These are phyloP conservation scores for Actinidia polygama DNA, from an alignment of 179 eudicot species.

Conservation along the genomic window DNA sequence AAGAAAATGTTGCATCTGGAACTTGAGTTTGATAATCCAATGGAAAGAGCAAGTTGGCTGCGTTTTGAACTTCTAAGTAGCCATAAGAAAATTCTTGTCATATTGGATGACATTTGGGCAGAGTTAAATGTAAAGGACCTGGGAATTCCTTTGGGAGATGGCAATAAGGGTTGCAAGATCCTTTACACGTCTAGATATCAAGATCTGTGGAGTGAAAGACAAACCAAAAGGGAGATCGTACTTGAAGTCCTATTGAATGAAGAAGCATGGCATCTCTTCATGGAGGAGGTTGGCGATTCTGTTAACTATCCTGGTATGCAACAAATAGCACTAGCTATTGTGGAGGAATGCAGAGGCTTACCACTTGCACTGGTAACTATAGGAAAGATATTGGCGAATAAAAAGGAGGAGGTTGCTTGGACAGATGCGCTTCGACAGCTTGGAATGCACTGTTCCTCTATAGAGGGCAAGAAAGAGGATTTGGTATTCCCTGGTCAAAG, in stretches of 20 bases:
- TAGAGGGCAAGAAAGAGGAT: too few relatives aligned
- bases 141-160: constrained; percentile 37
- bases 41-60: constrained; percentile 37
- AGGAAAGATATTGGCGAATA: constrained; percentile 13
- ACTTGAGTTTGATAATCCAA: too few relatives aligned
- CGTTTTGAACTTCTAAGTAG: constrained; percentile 26
- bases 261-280: constrained; percentile 20
- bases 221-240: not conserved
- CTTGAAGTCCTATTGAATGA: constrained; percentile 1
- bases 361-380: constrained; percentile 25
- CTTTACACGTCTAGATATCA: constrained; percentile 35
- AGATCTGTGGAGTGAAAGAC: constrained; percentile 19
- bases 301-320: not conserved
- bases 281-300: constrained; percentile 14
- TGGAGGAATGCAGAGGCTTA: constrained; percentile 25
- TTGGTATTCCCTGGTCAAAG: too few relatives aligned
- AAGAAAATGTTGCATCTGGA: too few relatives aligned
- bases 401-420: constrained; percentile 13
- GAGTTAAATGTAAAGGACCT: constrained; percentile 34
- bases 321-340: constrained; percentile 15
- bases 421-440: constrained; percentile 16
- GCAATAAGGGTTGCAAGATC: constrained; percentile 30
- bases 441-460: too few relatives aligned
- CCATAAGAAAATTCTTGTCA: constrained; percentile 29
- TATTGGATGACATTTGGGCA: constrained; percentile 56